phyloP scores from a whole-genome alignment of 2,329 filamentous ascomycete genomes.

The Teratosphaeria pseudoeucalypti region DNA sequence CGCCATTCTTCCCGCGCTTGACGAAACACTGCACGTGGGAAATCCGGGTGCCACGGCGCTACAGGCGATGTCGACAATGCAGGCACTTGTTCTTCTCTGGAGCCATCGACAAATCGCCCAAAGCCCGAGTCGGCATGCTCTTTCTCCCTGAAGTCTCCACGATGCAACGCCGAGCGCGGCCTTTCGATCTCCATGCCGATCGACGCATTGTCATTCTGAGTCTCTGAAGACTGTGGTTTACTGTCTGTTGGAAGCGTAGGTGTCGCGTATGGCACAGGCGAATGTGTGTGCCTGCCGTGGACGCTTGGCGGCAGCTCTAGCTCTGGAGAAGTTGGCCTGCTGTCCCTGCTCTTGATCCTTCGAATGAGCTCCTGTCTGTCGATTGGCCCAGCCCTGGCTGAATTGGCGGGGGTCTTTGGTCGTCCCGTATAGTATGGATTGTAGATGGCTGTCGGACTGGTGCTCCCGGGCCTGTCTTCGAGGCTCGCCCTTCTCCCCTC shows the following conservation, averaged over 20 bases:
- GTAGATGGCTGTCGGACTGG: constrained; percentile 17
- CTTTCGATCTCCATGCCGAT: constrained; percentile 56
- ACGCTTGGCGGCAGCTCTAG: constrained; percentile 9
- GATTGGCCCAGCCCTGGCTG: constrained; percentile 20
- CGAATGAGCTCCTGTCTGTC: constrained; percentile 74
- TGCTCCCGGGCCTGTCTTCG: background rate
- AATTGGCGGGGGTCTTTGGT: constrained; percentile 20
- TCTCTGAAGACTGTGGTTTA: constrained; percentile 13
- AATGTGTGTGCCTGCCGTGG: background rate
- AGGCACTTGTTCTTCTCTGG: constrained; percentile 9
- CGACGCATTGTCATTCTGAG: constrained; percentile 15
- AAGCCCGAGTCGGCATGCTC: constrained; percentile 14
- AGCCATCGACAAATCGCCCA: constrained; percentile 8
- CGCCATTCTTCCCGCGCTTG: constrained; percentile 11
- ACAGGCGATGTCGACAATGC: constrained; percentile 42
- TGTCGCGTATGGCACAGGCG: background rate
- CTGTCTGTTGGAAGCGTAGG: background rate
- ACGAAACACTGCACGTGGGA: constrained; percentile 29
- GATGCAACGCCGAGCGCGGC: constrained; percentile 62
- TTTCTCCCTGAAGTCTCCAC: constrained; percentile 50
- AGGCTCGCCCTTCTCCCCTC: background rate
- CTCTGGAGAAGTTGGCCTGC: constrained; percentile 18
- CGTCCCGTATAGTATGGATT: constrained; percentile 28
- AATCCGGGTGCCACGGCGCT: constrained; percentile 46
- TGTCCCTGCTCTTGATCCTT: constrained; percentile 54